Base-by-base conservation (phyloP, 306 rosid genomes). In the Phaseolus lunatus region DNA sequence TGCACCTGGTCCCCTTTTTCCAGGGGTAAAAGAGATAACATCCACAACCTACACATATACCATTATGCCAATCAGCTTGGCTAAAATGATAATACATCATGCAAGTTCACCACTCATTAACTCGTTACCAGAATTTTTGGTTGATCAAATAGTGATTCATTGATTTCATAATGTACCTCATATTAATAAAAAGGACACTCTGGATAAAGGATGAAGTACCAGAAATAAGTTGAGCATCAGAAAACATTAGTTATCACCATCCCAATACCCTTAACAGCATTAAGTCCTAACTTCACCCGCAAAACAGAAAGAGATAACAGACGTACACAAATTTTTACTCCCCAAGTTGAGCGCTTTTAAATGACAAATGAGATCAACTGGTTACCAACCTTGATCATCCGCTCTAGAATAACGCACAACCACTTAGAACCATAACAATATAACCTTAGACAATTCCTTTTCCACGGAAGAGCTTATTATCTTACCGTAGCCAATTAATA, bases 21-120 rank as follows among this genome's bases (percentile, higher is more conserved):
- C 75, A 41, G 27, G 8, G 90, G 88, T 61, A 92, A 84, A 53
- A 86, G 80, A 54, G 92, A 89, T 84, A 94, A 80, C 41, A 90
- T 68, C 88, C 88, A 72, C 95, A 92, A 62, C 91, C 98, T 94
- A 72, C 83, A 78, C 39, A 75, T 72, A 76, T 57, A 62, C 37
- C n/a, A n/a, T n/a, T n/a, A n/a, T n/a, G n/a, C n/a, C 78, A 72
- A 83, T 35, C 79, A 16, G 67, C 20, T 29, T 6, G 53, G 59
- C 7, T 44, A 58, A 67, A 64, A 61, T 65, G n/a, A 59, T 37
- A 13, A 73, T 29, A 64, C 59, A 67, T 20, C 80, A 80, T 39
- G 64, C 69, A 52, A n/a, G 27, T 48, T 52, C 68, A 41, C 43
- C 27, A 14, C 29, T 26, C 43, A 41, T 31, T 43, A 39, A 43